Conservation (phyloP, 2,329 filamentous ascomycete species). For the Aspergillus carbonarius region DNA sequence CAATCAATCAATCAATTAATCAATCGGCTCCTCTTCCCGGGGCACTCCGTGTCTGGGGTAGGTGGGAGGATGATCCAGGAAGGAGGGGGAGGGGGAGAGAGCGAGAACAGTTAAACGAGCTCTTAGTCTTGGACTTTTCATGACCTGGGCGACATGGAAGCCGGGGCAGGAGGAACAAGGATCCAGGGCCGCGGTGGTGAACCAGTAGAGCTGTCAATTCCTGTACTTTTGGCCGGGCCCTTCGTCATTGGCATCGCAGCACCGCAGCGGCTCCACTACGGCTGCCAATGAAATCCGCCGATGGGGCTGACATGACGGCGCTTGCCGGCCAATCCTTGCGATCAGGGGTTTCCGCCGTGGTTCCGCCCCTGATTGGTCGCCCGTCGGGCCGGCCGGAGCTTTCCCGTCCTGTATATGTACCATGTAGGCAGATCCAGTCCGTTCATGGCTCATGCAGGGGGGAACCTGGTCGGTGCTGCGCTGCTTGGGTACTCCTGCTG, state of each 20-base stretch:
- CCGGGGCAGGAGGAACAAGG: background rate
- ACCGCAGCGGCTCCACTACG: background rate
- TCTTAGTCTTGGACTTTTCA: background rate
- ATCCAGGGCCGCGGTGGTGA: background rate
- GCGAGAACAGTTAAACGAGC: background rate
- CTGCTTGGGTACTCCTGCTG: background rate
- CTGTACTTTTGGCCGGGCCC: slow-evolving; percentile 3
- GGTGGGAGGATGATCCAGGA: background rate
- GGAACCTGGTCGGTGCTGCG: background rate
- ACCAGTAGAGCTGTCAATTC: slow-evolving; percentile 20
- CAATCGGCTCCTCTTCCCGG: background rate
- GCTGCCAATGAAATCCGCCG: background rate
- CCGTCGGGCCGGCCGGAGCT: background rate
- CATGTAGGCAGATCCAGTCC: background rate
- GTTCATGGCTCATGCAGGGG: background rate
- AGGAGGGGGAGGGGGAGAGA: background rate
- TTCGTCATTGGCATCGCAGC: background rate
- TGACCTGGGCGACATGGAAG: background rate
- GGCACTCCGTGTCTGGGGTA: background rate
- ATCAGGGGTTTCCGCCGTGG: background rate
- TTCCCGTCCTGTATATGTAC: background rate
- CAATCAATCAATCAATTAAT: background rate
- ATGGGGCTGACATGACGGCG: background rate
- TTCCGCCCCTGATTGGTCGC: background rate
- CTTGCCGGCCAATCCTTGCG: background rate